Evolutionary conservation across 2,329 filamentous ascomycete genomes (phyloP), one percentile per base, ranked within the genome.

Genomic region (Epichloe elymi): DNA sequence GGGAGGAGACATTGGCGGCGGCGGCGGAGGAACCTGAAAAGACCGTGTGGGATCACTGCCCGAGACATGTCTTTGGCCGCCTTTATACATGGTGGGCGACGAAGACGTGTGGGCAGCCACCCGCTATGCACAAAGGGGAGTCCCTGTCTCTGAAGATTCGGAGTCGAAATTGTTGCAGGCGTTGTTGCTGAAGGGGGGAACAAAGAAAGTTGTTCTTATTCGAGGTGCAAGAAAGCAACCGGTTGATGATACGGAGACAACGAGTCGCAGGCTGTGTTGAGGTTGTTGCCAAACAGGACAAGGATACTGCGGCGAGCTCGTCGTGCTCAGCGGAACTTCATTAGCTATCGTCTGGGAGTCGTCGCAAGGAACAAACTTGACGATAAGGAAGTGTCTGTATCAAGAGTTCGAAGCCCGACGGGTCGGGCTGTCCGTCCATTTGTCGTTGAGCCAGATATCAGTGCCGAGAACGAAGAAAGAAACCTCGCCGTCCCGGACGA

Each of bases 21-120:
- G 77, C 51, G 77, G 76, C 45, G 76, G 76, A 53, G 75, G 77
- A 55, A 80, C 68, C 59, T 74, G 74, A 60, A 74, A 80, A 45
- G 74, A 64, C 63, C 77, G 73, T 55, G 71, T 67, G 54, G 70
- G 68, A 60, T 80, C 75, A 55, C 62, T 63, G 61, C 64, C 66
- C 61, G 68, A 67, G 57, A 65, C 67, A 67, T 72, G 70, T 63
- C 75, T 68, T 63, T 78, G 76, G 46, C 70, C 66, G 57, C 71
- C 71, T 61, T 73, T 71, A 66, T 79, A 81, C 78, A 81, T 81
- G 65, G 55, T 65, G 61, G 39, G 36, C 36, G 26, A 43, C 5
- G 33, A 35, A 30, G 41, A 46, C n/a, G 48, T 15, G 48, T 44
- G 48, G 44, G 38, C 44, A 45, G 20, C 38, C 33, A 42, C 43